Percentiles rank a stretch among this genome's conserved stretches.
phyloP scores from a whole-genome alignment of 352 stramenopile species.

The Globisporangium uncinulatum region DNA sequence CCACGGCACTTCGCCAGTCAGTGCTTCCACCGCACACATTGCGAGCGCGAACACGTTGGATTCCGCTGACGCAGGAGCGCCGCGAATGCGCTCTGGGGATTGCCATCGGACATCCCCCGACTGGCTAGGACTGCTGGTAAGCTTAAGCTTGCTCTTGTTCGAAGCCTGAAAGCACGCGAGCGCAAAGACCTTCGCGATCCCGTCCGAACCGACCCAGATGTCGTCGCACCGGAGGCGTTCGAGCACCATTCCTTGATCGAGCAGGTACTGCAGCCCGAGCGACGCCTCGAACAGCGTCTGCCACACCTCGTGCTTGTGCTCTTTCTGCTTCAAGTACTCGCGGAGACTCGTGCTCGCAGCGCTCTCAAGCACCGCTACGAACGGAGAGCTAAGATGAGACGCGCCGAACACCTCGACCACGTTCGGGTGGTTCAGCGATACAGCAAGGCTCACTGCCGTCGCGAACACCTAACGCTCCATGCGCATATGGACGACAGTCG shows the following conservation, averaged over 20 bases:
- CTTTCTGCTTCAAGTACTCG: not conserved
- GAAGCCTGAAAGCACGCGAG: not conserved
- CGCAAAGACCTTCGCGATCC: not conserved
- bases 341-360: constrained; percentile 3
- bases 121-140: not conserved
- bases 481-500: constrained; percentile 18
- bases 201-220: not conserved
- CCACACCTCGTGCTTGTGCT: not conserved
- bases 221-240: not conserved
- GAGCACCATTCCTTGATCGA: constrained; percentile 1
- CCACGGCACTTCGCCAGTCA: not conserved
- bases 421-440: constrained; percentile 31
- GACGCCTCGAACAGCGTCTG: constrained; percentile 5
- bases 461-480: not conserved
- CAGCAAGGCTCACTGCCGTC: not conserved
- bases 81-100: not conserved
- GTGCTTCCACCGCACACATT: not conserved
- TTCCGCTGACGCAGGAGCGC: not conserved
- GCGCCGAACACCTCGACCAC: constrained; percentile 21
- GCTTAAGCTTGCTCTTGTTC: not conserved
- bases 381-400: constrained; percentile 12
- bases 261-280: constrained; percentile 29
- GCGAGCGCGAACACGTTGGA: constrained; percentile 1
- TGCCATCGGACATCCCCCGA: not conserved
- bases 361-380: constrained; percentile 12